Evolutionary conservation across 1,284 basidiomycete species (phyloP).

Genomic region (Schizophyllum commune): DNA sequence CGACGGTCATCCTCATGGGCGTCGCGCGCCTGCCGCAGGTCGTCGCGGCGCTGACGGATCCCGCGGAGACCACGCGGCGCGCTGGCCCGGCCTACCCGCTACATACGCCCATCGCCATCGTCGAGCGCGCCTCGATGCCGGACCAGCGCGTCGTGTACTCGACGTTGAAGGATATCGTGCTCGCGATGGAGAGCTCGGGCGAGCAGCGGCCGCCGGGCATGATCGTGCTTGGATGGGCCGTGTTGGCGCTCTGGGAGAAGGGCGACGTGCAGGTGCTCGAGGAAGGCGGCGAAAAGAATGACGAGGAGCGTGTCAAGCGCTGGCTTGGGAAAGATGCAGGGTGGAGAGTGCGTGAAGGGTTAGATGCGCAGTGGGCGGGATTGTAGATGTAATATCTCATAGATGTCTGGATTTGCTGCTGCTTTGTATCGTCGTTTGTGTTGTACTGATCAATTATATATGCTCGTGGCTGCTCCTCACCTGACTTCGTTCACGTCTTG

Average conservation of each 20-base stretch:
- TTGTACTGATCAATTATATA: too few relatives aligned
- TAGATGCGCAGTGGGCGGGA: constrained; percentile 40
- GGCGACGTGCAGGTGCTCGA: constrained; percentile 49
- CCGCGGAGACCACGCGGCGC: constrained; percentile 20
- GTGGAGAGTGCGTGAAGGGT: constrained; percentile 57
- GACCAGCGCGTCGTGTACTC: constrained; percentile 86
- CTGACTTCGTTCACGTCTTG: too few relatives aligned
- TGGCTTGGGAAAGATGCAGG: constrained; percentile 49
- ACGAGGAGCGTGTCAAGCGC: constrained; percentile 31
- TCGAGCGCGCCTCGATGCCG: constrained; percentile 87
- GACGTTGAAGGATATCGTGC: constrained; percentile 68
- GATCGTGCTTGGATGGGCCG: constrained; percentile 93
- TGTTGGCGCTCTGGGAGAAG: constrained; percentile 48
- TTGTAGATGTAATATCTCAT: background rate
- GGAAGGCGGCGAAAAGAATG: constrained; percentile 35
- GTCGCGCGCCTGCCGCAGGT: constrained; percentile 80
- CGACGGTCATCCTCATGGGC: constrained; percentile 89
- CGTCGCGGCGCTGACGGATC: constrained; percentile 50
- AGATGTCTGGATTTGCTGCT: too few relatives aligned
- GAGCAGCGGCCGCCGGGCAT: constrained; percentile 94
- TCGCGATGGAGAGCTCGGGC: constrained; percentile 66
- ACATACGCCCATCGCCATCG: constrained; percentile 81
- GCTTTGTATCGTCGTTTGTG: too few relatives aligned
- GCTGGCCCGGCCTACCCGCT: constrained; percentile 66
- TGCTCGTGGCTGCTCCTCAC: too few relatives aligned